Evolutionary conservation across 768 basidiomycete genomes (phyloP).

Genomic region (Suillus decipiens): DNA sequence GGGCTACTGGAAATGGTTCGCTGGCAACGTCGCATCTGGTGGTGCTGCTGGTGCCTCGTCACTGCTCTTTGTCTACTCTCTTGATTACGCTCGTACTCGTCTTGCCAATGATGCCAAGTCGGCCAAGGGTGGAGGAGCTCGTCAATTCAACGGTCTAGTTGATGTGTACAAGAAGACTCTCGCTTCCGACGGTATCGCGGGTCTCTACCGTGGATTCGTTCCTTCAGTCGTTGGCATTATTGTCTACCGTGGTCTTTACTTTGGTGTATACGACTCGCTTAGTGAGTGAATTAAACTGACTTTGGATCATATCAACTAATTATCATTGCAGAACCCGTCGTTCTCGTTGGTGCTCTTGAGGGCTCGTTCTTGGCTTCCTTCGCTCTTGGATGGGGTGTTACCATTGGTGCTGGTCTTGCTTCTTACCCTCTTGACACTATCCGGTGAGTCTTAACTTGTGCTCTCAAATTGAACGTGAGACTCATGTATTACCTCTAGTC

Average conservation of each 20-base stretch:
- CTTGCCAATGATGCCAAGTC: constrained; percentile 98
- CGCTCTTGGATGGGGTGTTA: constrained; percentile 98
- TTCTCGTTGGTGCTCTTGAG: constrained; percentile 93
- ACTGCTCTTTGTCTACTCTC: constrained; percentile 98
- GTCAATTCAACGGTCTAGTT: constrained; percentile 98
- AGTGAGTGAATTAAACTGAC: constrained; percentile 52
- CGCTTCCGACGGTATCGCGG: constrained; percentile 95
- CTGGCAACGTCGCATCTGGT: constrained; percentile 97
- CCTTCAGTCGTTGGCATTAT: constrained; percentile 99
- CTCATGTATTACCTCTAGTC: constrained; percentile 55
- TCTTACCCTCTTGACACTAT: constrained; percentile 94
- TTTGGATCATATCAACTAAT: constrained; percentile 27
- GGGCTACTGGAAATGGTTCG: constrained; percentile 98
- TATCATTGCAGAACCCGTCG: constrained; percentile 76
- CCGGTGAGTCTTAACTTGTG: constrained; percentile 45
- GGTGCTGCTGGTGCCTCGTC: constrained; percentile 99
- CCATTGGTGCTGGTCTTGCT: constrained; percentile 98
- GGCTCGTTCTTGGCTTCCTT: constrained; percentile 98
- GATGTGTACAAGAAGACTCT: constrained; percentile 98
- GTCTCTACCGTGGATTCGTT: constrained; percentile 99
- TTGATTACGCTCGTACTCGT: constrained; percentile 99
- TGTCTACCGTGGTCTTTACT: constrained; percentile 99
- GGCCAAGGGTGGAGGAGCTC: constrained; percentile 84
- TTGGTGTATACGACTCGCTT: constrained; percentile 94
- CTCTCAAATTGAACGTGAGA: constrained; percentile 1